These are phyloP conservation scores for Colletotrichum agaves DNA, from an alignment of 2,329 filamentous ascomycete species.

Conservation along the genomic window DNA sequence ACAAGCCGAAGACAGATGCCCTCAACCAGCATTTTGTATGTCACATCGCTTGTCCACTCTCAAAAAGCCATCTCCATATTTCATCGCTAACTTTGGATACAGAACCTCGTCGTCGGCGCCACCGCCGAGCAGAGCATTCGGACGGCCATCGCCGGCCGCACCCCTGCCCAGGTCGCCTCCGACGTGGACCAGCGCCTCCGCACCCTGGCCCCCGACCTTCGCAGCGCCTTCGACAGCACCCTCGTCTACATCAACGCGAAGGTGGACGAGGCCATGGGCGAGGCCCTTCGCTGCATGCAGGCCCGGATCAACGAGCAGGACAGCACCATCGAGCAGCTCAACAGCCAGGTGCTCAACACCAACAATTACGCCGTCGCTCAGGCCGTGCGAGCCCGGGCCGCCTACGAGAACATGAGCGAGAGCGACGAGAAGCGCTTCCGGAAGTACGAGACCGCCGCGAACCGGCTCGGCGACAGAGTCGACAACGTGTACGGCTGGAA, in stretches of 20 bases:
- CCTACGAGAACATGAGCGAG: too few species aligned
- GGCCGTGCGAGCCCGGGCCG: neutral
- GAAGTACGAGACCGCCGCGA: too few species aligned
- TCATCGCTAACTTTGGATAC: neutral
- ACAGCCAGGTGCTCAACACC: neutral
- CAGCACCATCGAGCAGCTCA: neutral
- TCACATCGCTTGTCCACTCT: too few species aligned
- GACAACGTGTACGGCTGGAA: too few species aligned
- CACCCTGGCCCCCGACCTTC: neutral
- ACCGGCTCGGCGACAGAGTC: too few species aligned
- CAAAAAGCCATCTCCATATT: too few species aligned
- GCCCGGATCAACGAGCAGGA: neutral
- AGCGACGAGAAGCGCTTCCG: too few species aligned
- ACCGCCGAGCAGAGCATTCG: neutral
- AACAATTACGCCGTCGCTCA: neutral
- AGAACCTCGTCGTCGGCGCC: neutral
- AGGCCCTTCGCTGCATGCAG: neutral
- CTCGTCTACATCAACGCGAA: neutral
- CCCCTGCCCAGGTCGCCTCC: neutral
- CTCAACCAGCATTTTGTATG: too few species aligned
- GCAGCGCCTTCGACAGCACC: neutral
- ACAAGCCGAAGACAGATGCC: too few species aligned
- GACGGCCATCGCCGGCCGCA: neutral
- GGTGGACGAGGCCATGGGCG: neutral
- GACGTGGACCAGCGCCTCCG: neutral